Evolutionary conservation across 805 yeast species (phyloP).

Genomic region (Sungouiozyma intestinalis): DNA sequence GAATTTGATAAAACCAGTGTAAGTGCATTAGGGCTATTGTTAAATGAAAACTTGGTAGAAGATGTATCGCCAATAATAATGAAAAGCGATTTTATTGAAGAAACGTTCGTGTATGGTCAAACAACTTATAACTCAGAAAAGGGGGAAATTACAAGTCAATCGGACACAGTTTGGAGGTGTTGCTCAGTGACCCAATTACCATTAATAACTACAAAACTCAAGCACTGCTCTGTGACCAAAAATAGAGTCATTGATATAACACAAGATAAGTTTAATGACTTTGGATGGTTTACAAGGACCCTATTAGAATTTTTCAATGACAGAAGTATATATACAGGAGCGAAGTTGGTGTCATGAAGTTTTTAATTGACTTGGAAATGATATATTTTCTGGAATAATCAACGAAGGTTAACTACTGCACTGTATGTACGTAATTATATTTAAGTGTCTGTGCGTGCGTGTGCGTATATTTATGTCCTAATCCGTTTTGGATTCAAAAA

Average conservation of each 20-base stretch:
- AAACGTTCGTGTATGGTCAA: conserved; percentile 15
- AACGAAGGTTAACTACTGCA: too few relatives aligned
- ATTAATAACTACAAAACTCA: conserved; percentile 26
- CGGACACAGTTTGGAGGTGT: conserved; percentile 29
- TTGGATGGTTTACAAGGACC: conserved; percentile 28
- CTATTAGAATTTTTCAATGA: conserved; percentile 17
- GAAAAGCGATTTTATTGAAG: conserved; percentile 22
- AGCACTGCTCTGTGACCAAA: conserved; percentile 29
- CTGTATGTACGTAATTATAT: too few relatives aligned
- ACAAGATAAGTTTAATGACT: conserved; percentile 19
- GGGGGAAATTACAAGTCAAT: conserved; percentile 18
- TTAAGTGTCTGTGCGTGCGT: too few relatives aligned
- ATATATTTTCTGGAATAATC: neutral
- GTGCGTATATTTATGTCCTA: too few relatives aligned
- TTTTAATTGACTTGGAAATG: neutral
- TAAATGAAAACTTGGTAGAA: conserved; percentile 3
- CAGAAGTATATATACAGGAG: conserved; percentile 24
- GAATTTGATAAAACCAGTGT: conserved; percentile 21
- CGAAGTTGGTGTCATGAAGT: conserved; percentile 5
- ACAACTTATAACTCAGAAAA: conserved; percentile 4
- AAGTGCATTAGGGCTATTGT: conserved; percentile 12
- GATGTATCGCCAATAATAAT: conserved; percentile 5
- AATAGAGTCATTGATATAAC: conserved; percentile 23
- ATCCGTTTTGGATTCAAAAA: conserved; percentile 9
- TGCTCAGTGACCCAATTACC: conserved; percentile 33